Base-by-base conservation (phyloP, 2,329 filamentous ascomycete species). In the Pyrenophora tritici-repentis region DNA sequence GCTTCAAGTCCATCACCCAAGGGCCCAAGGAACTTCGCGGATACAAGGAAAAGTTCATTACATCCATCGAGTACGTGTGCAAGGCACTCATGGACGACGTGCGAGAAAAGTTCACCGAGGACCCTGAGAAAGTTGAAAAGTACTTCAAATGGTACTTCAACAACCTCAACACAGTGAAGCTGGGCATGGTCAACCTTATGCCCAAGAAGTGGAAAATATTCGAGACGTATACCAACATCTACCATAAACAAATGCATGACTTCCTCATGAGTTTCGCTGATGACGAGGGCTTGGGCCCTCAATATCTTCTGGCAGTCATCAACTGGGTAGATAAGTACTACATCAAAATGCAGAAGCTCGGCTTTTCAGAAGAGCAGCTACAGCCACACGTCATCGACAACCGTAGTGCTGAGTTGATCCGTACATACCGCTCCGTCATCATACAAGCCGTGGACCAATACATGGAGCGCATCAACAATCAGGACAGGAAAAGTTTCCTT, bases 241-340 rank as follows among this genome's bases (percentile, higher is more conserved):
- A 99, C 72, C 94, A 99, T 76, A 82, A 84, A 59, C 83, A 93
- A 62, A 97, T 99, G 93, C 94, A 96, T 76, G 91, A 97, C 73
- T 96, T 94, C 72, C 81, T 99, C 8, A 78, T 95, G 45, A 84
- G 80, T 20, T 85, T 91, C 70, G 87, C 97, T 52, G 89, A 97
- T 62, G 90, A 96, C 66, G 84, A 89, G 1, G 86, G 91, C 43
- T 83, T 91, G n/a, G 90, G 86, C 39, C 92, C 92, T 0, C 88
- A 88, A 17, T 91, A 96, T 69, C 89, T 94, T 63, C 84, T 99
- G 16, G 88, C 91, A 58, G 95, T 99, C 61, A 88, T 97, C 66
- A 89, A 95, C 68, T 99, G 93, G 88, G 90, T 90, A 4, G 90
- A 95, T 57, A 94, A 93, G 70, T 99, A 99, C 78, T 96, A 97